Evolutionary conservation across 2,329 filamentous ascomycete genomes (phyloP), one percentile per base, ranked within the genome.

Genomic region (Lecanosticta acicola): DNA sequence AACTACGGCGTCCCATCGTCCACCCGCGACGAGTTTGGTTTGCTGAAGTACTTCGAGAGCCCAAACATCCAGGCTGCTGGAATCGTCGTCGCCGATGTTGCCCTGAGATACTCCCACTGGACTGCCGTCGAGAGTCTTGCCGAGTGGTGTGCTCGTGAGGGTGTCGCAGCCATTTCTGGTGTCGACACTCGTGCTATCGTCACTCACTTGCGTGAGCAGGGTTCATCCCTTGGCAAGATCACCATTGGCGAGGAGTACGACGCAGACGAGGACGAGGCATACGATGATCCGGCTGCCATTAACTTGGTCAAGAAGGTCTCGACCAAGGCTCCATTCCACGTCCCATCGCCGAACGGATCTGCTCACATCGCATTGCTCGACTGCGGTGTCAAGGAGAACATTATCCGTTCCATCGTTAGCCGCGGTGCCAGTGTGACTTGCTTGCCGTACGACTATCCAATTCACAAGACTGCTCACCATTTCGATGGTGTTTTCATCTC

Each of bases 311-410:
- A 87, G 70, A 87, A 87, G 62, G 93, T 98, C 59, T 95, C 87
- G 76, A 98, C 93, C 70, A 98, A 98, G 76, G 87, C 90, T 54
- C 93, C 93, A 34, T 98, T 97, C 76, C 88, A 97, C 62, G 85
- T 97, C 56, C 85, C 87, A 67, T 89, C 90, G 41, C 80, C 83
- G 24, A 80, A 84, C 57, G 88, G 91, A 54, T 81, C 85, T 62
- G 84, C 87, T 67, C 93, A 98, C 72, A 81, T 98, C 59, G 93
- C 91, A 48, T 79, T 98, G 58, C 85, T 98, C 66, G 93, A 98
- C 72, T 98, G 93, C 64, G 93, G 93, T 75, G 93, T 97, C 59
- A 98, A 98, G 80, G 93, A 98, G 80, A 98, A 98, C 76, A 98
- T 98, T 62, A 83, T 98, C 49, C 88, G 93, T 64, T 94, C 87